Conservation (phyloP, 2,329 filamentous ascomycete genomes). For the Aspergillus unguis region DNA sequence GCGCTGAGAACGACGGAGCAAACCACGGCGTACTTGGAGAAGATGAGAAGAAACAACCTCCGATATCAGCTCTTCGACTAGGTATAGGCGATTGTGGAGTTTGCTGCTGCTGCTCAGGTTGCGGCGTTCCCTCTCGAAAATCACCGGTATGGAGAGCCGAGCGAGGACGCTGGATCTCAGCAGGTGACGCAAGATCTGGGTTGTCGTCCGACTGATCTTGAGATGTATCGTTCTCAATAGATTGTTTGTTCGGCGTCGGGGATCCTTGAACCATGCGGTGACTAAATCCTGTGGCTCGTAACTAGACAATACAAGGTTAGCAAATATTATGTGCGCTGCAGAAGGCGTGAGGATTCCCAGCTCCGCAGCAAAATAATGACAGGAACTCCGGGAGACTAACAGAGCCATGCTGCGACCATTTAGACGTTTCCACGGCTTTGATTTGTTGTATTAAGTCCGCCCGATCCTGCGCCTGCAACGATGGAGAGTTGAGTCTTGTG, state of each 20-base stretch:
- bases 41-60: conserved; percentile 34
- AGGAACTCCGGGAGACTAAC: conserved; percentile 37
- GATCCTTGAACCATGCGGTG: conserved; percentile 26
- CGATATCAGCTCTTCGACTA: conserved; percentile 12
- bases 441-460: conserved; percentile 78
- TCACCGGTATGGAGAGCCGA: conserved; percentile 67
- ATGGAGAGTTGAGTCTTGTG: conserved; percentile 18
- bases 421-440: conserved; percentile 73
- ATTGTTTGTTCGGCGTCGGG: conserved; percentile 17
- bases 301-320: conserved; percentile 12
- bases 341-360: too few relatives aligned
- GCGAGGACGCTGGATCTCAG: conserved; percentile 74
- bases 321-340: not conserved
- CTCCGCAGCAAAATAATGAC: too few relatives aligned
- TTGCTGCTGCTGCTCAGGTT: conserved; percentile 26
- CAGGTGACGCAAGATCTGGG: conserved; percentile 50
- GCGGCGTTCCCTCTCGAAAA: conserved; percentile 49
- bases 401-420: conserved; percentile 66
- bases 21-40: conserved; percentile 60
- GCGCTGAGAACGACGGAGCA: conserved; percentile 26
- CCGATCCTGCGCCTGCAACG: conserved; percentile 52
- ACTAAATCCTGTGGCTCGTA: conserved; percentile 10
- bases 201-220: conserved; percentile 31
- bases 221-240: conserved; percentile 15
- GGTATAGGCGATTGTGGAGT: conserved; percentile 21